Conservation (phyloP, 495 filamentous ascomycete genomes). For the Penicillium manginii region DNA sequence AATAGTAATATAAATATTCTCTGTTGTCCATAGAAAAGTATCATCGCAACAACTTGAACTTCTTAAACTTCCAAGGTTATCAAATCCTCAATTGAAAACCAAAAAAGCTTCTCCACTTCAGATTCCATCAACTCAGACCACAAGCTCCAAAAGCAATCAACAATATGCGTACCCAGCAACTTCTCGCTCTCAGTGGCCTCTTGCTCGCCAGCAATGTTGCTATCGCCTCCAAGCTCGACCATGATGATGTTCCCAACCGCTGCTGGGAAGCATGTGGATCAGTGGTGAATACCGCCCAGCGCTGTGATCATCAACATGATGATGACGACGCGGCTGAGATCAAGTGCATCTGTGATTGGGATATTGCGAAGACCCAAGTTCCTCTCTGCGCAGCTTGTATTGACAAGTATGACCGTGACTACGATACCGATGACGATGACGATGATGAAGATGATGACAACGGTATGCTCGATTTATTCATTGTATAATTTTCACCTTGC, state of each 20-base stretch:
- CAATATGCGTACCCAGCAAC: conserved; percentile 33
- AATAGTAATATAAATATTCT: conserved; percentile 18
- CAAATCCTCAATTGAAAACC: neutral
- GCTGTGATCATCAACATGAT: conserved; percentile 33
- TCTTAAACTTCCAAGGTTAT: too few species aligned
- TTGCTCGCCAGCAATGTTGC: conserved; percentile 32
- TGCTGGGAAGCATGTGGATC: conserved; percentile 37
- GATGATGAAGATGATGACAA: conserved; percentile 32
- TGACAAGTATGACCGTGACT: conserved; percentile 27
- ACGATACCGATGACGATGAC: conserved; percentile 16
- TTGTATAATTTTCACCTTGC: neutral
- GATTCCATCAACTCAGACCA: conserved; percentile 3
- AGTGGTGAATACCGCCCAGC: conserved; percentile 29
- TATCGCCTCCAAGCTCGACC: conserved; percentile 34
- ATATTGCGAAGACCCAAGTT: conserved; percentile 27
- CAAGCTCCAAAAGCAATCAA: neutral
- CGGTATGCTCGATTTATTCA: conserved; percentile 11
- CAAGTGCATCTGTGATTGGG: conserved; percentile 39
- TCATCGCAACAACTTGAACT: conserved; percentile 8
- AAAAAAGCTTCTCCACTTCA: neutral
- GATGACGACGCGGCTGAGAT: conserved; percentile 35
- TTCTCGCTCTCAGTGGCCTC: conserved; percentile 33
- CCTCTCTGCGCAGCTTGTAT: conserved; percentile 46
- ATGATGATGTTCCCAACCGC: conserved; percentile 36
- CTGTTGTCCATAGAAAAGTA: neutral